Evolutionary conservation across 768 basidiomycete genomes (phyloP).

Genomic region (Mycena epipterygia): DNA sequence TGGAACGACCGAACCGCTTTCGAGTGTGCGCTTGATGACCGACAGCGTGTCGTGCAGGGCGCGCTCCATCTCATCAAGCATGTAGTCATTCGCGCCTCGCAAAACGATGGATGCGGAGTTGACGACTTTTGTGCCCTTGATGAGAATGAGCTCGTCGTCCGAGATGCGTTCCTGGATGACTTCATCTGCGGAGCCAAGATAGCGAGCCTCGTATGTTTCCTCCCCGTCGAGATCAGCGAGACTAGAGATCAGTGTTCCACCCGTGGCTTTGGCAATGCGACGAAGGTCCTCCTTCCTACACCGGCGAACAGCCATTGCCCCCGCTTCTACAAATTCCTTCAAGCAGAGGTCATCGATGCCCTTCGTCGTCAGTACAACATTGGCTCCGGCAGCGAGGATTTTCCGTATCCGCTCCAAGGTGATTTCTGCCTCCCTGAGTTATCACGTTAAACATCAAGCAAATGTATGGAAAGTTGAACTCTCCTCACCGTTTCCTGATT

Average conservation of each 20-base stretch:
- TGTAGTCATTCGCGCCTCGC: slow-evolving; percentile 98
- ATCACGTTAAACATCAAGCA: slow-evolving; percentile 4
- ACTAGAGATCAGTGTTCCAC: slow-evolving; percentile 92
- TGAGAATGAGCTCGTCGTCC: slow-evolving; percentile 97
- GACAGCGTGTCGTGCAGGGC: slow-evolving; percentile 95
- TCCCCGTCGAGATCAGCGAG: slow-evolving; percentile 98
- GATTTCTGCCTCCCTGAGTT: slow-evolving; percentile 90
- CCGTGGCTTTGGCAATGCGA: slow-evolving; percentile 97
- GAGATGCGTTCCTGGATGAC: slow-evolving; percentile 97
- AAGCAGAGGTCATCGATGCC: slow-evolving; percentile 98
- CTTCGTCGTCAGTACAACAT: slow-evolving; percentile 97
- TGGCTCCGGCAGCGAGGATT: slow-evolving; percentile 95
- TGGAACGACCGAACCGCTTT: slow-evolving; percentile 95
- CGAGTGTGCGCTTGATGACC: slow-evolving; percentile 95
- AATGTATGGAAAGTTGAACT: slow-evolving; percentile 4
- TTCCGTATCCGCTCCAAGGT: slow-evolving; percentile 96
- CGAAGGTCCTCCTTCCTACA: slow-evolving; percentile 98
- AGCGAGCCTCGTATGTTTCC: slow-evolving; percentile 94
- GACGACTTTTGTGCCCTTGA: slow-evolving; percentile 98
- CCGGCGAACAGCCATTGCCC: slow-evolving; percentile 97
- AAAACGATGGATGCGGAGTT: slow-evolving; percentile 93
- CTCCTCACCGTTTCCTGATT: slow-evolving; percentile 87
- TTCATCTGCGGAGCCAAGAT: slow-evolving; percentile 94
- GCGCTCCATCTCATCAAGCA: slow-evolving; percentile 99
- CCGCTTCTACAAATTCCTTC: slow-evolving; percentile 99